phyloP scores from a whole-genome alignment of 208 protist genomes.

The Wallacemonas rigidus region DNA sequence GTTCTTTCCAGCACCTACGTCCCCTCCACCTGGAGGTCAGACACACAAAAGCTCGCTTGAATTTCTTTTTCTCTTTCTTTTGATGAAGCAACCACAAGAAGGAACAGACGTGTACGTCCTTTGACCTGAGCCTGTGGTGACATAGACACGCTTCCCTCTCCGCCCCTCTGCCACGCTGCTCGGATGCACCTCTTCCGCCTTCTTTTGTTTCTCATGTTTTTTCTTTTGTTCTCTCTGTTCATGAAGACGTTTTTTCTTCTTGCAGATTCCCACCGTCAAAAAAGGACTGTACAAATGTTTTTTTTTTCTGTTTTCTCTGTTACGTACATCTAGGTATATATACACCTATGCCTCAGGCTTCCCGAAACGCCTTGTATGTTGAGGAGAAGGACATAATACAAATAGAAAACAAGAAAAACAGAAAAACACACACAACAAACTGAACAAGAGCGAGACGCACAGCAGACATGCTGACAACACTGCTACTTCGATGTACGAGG shows the following conservation, averaged over 20 bases:
- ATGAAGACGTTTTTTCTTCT: slow-evolving; percentile 12
- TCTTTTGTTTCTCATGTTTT: not conserved
- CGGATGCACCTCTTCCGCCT: not conserved
- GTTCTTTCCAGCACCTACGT: not conserved
- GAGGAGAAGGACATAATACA: not conserved
- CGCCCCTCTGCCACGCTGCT: not conserved
- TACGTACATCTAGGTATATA: too few species aligned
- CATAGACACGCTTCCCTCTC: not conserved
- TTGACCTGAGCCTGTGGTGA: too few species aligned
- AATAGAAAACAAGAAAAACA: not conserved
- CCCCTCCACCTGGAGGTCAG: not conserved
- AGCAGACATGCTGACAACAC: not conserved
- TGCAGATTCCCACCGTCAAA: slow-evolving; percentile 2
- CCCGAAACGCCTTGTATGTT: not conserved
- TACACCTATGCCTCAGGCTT: not conserved
- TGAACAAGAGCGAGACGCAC: not conserved
- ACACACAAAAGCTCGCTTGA: not conserved
- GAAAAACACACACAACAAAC: slow-evolving; percentile 5
- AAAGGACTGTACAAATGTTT: slow-evolving; percentile 15
- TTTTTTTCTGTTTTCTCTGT: not conserved
- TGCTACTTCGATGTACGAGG: not conserved
- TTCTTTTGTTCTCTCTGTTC: not conserved
- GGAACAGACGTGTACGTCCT: too few species aligned
- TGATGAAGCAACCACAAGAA: not conserved
- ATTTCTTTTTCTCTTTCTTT: not conserved